Evolutionary conservation across 2,329 filamentous ascomycete species (phyloP), one percentile per base, ranked within the genome.

Genomic region (Coniochaeta sp.): DNA sequence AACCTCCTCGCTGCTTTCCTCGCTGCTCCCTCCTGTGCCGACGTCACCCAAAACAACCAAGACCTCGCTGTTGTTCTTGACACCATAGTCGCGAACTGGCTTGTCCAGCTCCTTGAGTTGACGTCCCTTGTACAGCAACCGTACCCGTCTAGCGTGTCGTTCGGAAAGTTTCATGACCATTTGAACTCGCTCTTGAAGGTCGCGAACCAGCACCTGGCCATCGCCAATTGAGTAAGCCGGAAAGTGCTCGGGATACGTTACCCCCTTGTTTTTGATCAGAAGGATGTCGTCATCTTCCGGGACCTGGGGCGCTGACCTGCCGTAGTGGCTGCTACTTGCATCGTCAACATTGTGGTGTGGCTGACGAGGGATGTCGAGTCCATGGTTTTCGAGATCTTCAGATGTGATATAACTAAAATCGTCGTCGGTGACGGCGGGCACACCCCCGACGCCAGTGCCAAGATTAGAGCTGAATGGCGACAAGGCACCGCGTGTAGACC

Each of bases 351-450:
- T 34, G 33, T 44, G 50, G 64, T 70, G 74, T 44, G 68, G 71
- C 62, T 69, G 71, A 24, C 38, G 38, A 14, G 69, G 70, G 24
- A 68, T 67, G 22, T 69, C 68, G 52, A 72, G 66, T 62, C 69
- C 73, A 28, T 72, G 72, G 38, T 77, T 73, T 62, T 84, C 79
- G 43, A 92, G 73, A 68, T 93, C 89, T 67, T 90, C 85, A 31
- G 87, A 86, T n/a, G 89, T 91, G 70, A 93, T 92, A 77, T 93
- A 93, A 70, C 85, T 88, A 72, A 87, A 93, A 75, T 93, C 89
- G 36, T 88, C 84, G 66, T 91, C 88, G 67, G 85, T 89, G 62
- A 93, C 86, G 64, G 86, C 81, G 34, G 86, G 83, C 11, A 80
- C 74, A 47, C 79, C 77, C 11, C 80, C 74, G 47, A 79, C 77